Evolutionary conservation across 192 early-diverging fungal species (phyloP), one percentile per base, ranked within the genome.

Genomic region (Thamnidium elegans): DNA sequence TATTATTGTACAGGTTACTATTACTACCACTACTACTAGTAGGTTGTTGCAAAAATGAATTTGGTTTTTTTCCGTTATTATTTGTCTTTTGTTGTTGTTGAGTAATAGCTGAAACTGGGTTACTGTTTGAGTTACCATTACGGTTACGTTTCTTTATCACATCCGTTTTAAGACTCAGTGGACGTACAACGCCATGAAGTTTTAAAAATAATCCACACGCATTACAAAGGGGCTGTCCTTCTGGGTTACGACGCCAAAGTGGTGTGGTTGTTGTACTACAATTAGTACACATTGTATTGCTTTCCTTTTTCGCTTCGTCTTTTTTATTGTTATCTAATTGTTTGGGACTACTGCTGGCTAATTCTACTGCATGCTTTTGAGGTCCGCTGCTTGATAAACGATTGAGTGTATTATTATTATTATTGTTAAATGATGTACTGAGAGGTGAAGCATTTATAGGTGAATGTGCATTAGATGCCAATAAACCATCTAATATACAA

Each of bases 121-220:
- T 67, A 15, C 54, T 36, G 21, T 58, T 70, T 30, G 36, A 45
- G 42, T 58, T 36, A 1, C 73, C 60, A 15, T 65, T 71, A 26
- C 95, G 82, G 65, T 94, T 94, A 36, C 95, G 84, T 44, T 92
- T 92, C 70, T 87, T 80, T 58, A 97, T 92, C 4, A 92, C 87
- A 63, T 92, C 87, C 0, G 87, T 88, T 69, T 90, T 92, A 69
- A 98, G 81, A 47, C 84, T 84, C 50, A 89, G 77, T 3, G 96
- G 96, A 43, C 96, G 74, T 1, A 80, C 74, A 14, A 86, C 84
- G 14, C 89, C 89, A 69, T 98, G 96, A 14, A 98, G 84, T 77
- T 96, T 98, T 62, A 84, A 84, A 76, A 89, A 98, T 50, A 98
- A 78, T 3, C 94, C 96, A 73, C 96, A 98, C 0, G 94, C 94